Evolutionary conservation across 179 eudicot genomes (phyloP), one percentile per base, ranked within the genome.

Genomic region (Amaranthus tricolor): DNA sequence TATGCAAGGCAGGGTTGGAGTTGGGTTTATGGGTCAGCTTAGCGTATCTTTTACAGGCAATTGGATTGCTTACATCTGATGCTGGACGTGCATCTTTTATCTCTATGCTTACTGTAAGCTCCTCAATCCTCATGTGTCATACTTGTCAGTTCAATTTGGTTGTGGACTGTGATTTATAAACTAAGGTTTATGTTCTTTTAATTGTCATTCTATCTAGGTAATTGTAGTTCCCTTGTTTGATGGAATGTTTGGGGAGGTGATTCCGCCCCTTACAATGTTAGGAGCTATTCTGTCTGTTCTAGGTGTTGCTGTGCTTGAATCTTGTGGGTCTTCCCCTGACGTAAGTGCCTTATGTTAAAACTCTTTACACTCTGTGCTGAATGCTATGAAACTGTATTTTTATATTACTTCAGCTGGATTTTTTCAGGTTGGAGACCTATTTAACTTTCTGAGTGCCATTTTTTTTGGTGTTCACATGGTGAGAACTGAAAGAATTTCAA

Each of bases 21-120:
- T 75, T 90, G 79, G 96, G 96, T 62, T 70, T 87, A 43, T 90
- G 96, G 96, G 85, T 85, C 77, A 87, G 96, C 78, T 78, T 90
- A 70, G 96, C 89, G 51, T 90, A 90, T 77, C 82, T 87, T 60
- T 69, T 85, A 72, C 90, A 91, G 82, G 91, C 96, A 44, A 82
- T 91, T 79, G 96, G 93, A 60, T 82, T 89, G 68, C 90, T 87
- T 63, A 89, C 93, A 31, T 89, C 91, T 69, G 93, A 86, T 70
- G 88, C 88, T 66, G 89, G 86, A 17, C 85, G 86, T 72, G 88
- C 86, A 54, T 76, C 88, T 13, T 83, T 87, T 68, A 67, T 86
- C 70, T 52, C 88, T 47, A 78, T 76, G 83, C 79, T 80, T 65
- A 86, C 88, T 55, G 85, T 85, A 79, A 84, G 88, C 60, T 64